Evolutionary conservation across 1,139 yeast species (phyloP).

Genomic region (Yamadazyma oceani): DNA sequence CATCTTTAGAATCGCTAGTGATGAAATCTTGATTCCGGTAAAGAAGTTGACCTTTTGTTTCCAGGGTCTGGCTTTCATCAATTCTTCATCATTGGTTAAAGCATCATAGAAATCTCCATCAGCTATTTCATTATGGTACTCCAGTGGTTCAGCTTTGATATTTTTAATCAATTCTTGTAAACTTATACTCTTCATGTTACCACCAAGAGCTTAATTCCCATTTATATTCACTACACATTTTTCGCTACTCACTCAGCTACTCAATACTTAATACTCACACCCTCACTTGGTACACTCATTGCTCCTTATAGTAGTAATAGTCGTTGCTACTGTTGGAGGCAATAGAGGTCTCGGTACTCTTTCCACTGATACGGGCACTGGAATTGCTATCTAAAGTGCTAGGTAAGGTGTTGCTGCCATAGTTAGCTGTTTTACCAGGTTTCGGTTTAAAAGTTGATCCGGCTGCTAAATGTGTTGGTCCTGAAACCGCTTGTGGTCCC

Average conservation of each 20-base stretch:
- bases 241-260: too few relatives aligned
- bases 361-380: neutral
- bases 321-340: neutral
- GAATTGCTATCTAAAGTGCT: conserved; percentile 1
- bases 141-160: conserved; percentile 7
- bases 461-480: too few relatives aligned
- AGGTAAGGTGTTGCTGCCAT: neutral
- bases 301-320: neutral
- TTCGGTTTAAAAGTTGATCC: neutral
- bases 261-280: too few relatives aligned
- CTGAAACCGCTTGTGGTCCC: too few relatives aligned
- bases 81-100: conserved; percentile 7
- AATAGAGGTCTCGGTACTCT: neutral
- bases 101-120: conserved; percentile 12
- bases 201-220: too few relatives aligned
- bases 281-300: neutral
- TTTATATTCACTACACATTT: conserved; percentile 1
- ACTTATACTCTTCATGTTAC: neutral
- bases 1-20: conserved; percentile 79
- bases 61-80: conserved; percentile 37
- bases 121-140: conserved; percentile 2
- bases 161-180: conserved; percentile 7
- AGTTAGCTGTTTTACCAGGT: neutral
- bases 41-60: conserved; percentile 57
- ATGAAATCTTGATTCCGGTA: conserved; percentile 64